phyloP scores from a whole-genome alignment of 441 rosid species.

The Pelargonium australe region DNA sequence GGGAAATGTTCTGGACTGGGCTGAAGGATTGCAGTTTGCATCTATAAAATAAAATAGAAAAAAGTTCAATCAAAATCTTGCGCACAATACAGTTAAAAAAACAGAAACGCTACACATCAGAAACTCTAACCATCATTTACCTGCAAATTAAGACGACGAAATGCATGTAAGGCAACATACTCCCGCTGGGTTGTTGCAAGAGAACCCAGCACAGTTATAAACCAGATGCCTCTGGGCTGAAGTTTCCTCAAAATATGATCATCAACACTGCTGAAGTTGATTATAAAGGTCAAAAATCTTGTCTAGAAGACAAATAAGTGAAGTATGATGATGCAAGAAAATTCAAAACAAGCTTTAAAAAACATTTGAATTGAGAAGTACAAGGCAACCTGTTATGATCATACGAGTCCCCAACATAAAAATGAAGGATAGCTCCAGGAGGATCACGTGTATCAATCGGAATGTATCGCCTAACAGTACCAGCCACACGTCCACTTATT shows the following conservation, averaged over 20 bases:
- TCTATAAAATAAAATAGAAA: constrained; percentile 37
- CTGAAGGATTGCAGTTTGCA: constrained; percentile 94
- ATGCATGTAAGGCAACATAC: constrained; percentile 96
- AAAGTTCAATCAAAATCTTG: constrained; percentile 17
- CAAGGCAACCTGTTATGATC: constrained; percentile 52
- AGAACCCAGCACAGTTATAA: constrained; percentile 88
- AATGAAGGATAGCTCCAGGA: constrained; percentile 91
- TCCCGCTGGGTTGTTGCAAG: constrained; percentile 99
- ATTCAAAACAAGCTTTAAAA: not conserved
- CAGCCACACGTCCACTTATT: constrained; percentile 72
- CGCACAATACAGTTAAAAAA: constrained; percentile 14
- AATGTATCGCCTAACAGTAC: constrained; percentile 83
- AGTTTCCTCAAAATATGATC: constrained; percentile 85
- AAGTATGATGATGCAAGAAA: not conserved
- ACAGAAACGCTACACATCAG: not conserved
- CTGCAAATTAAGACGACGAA: constrained; percentile 90
- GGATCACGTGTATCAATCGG: constrained; percentile 96
- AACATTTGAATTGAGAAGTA: constrained; percentile 4
- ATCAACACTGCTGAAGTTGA: constrained; percentile 50
- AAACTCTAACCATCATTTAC: constrained; percentile 31
- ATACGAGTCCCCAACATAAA: constrained; percentile 78
- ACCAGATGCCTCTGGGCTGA: constrained; percentile 75
- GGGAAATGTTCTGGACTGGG: constrained; percentile 96
- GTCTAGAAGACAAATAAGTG: constrained; percentile 7
- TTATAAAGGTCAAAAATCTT: constrained; percentile 3